phyloP scores from a whole-genome alignment of 805 yeast species.

The Saturnispora saitoi region DNA sequence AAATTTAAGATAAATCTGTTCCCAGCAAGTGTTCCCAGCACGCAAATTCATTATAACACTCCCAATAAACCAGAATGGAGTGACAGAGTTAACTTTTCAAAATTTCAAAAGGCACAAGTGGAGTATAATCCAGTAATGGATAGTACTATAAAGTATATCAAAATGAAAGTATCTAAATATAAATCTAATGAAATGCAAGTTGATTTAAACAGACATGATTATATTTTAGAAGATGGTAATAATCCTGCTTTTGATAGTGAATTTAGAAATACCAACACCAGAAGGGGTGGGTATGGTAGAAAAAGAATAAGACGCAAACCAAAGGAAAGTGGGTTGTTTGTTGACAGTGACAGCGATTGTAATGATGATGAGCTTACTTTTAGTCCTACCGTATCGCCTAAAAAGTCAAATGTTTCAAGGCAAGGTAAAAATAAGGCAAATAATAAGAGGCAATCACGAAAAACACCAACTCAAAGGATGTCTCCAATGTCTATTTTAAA shows the following conservation, averaged over 20 bases:
- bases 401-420: neutral
- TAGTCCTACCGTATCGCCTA: neutral
- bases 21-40: neutral
- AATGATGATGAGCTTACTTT: conserved; percentile 5
- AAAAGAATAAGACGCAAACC: neutral
- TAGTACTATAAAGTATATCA: conserved; percentile 16
- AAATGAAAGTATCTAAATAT: conserved; percentile 14
- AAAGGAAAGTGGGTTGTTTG: conserved; percentile 6
- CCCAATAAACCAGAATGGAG: conserved; percentile 14
- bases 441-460: neutral
- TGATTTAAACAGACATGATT: conserved; percentile 9
- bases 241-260: conserved; percentile 2
- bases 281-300: neutral
- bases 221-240: conserved; percentile 10
- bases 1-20: conserved; percentile 11
- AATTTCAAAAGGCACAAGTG: conserved; percentile 12
- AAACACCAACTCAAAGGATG: neutral
- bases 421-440: neutral
- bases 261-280: neutral
- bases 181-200: conserved; percentile 11
- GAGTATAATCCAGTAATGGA: conserved; percentile 16
- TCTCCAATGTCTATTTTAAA: neutral
- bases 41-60: neutral
- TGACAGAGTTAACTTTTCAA: conserved; percentile 15
- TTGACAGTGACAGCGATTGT: conserved; percentile 10